Conservation (phyloP, 2,329 filamentous ascomycete species). For the Podosphaera leucotricha region DNA sequence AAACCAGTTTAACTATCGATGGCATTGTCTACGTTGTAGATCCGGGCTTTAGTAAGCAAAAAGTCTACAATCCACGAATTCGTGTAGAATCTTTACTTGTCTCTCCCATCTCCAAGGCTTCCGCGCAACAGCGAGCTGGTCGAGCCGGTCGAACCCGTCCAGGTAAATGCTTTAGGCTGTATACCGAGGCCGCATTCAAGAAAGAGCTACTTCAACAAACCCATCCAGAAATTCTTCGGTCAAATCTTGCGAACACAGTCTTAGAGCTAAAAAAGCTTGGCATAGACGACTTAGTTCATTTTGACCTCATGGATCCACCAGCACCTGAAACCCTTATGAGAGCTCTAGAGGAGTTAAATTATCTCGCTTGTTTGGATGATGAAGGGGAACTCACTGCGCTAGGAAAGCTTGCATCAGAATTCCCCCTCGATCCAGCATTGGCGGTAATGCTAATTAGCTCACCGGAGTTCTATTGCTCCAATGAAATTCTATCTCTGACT, state of each 20-base stretch:
- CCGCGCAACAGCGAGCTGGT: slow-evolving; percentile 89
- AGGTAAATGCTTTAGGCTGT: slow-evolving; percentile 93
- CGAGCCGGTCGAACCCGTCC: slow-evolving; percentile 96
- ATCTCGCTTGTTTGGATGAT: slow-evolving; percentile 85
- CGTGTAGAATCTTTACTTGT: slow-evolving; percentile 94
- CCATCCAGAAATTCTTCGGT: slow-evolving; percentile 84
- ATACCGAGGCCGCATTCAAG: slow-evolving; percentile 90
- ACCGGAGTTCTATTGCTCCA: slow-evolving; percentile 95
- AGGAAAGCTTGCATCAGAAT: slow-evolving; percentile 74
- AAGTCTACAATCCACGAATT: slow-evolving; percentile 94
- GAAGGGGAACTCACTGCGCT: slow-evolving; percentile 79
- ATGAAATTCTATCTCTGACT: slow-evolving; percentile 90
- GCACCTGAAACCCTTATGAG: slow-evolving; percentile 97
- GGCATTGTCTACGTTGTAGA: slow-evolving; percentile 99
- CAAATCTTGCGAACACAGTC: slow-evolving; percentile 85
- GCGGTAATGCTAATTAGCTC: slow-evolving; percentile 97
- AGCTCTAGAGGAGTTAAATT: slow-evolving; percentile 91
- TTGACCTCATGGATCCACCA: slow-evolving; percentile 95
- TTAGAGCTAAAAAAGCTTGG: slow-evolving; percentile 94
- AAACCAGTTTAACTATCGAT: slow-evolving; percentile 92
- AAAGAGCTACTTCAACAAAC: slow-evolving; percentile 95
- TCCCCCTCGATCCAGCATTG: slow-evolving; percentile 77
- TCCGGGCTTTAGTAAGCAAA: slow-evolving; percentile 96
- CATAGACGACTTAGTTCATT: slow-evolving; percentile 86
- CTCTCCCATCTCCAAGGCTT: slow-evolving; percentile 92